Evolutionary conservation across 345 rosid genomes (phyloP), one percentile per base, ranked within the genome.

Genomic region (Pistacia vera): DNA sequence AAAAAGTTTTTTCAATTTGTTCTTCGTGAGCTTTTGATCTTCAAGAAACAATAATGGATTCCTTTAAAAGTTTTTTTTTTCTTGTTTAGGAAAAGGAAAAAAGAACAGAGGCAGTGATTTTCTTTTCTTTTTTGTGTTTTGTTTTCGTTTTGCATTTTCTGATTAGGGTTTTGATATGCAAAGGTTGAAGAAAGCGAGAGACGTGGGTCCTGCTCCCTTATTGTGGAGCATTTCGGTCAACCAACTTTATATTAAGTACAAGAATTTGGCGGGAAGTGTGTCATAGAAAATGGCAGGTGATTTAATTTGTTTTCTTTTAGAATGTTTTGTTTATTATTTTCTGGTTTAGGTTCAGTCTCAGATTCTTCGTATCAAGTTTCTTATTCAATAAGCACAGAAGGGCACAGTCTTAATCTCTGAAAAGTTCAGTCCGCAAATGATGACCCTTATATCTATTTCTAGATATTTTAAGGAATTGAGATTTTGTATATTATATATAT

Each of bases 141-240:
- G 7, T 55, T 51, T 30, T 59, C 8, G 1, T 52, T 62, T 4
- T 7, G 9, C 66, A 46, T 13, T 17, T 5, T 25, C 22, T 0
- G 70, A 36, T 72, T 61, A 72, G 82, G 80, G 79, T 77, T 79
- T 63, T 71, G 30, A 62, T 33, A 41, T 33, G 46, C 0, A 63
- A 35, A 54, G 65, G 44, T 66, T 44, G 75, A 73, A 68, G 77
- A 80, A 80, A 78, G 88, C 90, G 88, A 82, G 86, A 80, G 88
- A 82, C 84, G 86, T 81, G 92, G 90, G 90, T 76, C 76, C 77
- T 87, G 88, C 85, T 63, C 74, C 89, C 90, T 71, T 78, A 72
- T 75, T 74, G 84, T 75, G 86, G 86, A 63, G 84, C 88, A 82
- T 22, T 64, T 74, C 79, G 79, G 89, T 89, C 92, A 87, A 82